A percentile compares a stretch with the other conserved stretches of the same genome.
These are phyloP conservation scores for Pseudonectria foliicola DNA, from an alignment of 2,329 filamentous ascomycete genomes.

Conservation along the genomic window DNA sequence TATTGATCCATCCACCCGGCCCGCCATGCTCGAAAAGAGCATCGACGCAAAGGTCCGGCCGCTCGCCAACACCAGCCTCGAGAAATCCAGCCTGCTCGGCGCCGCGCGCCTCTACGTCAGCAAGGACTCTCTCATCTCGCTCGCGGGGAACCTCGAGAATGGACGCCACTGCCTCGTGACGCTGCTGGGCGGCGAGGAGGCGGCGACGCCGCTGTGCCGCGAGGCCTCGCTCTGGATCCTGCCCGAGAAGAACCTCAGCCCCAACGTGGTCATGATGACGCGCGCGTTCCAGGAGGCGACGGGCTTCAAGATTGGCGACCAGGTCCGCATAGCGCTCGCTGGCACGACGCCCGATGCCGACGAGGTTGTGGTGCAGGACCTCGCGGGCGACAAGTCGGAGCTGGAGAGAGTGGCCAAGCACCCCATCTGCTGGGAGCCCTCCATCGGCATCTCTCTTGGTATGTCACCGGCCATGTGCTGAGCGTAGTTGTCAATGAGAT, in stretches of 20 bases:
- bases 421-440: constrained; percentile 29
- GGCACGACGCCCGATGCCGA: constrained; percentile 47
- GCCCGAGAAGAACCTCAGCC: constrained; percentile 55
- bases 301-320: constrained; percentile 64
- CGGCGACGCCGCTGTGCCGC: constrained; percentile 23
- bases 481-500: too few relatives aligned
- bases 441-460: constrained; percentile 29
- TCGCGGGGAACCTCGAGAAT: constrained; percentile 36
- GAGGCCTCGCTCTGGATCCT: constrained; percentile 45
- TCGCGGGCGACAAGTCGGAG: constrained; percentile 34
- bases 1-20: too few relatives aligned
- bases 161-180: constrained; percentile 37
- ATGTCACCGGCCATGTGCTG: too few relatives aligned
- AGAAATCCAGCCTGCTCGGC: constrained; percentile 35
- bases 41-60: constrained; percentile 36
- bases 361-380: constrained; percentile 54
- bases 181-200: constrained; percentile 18
- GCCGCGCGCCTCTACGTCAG: constrained; percentile 42
- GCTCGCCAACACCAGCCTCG: constrained; percentile 32
- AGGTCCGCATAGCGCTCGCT: constrained; percentile 51
- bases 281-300: constrained; percentile 66
- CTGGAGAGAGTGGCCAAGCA: constrained; percentile 24
- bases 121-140: constrained; percentile 38
- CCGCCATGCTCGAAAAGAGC: constrained; percentile 27
- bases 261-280: constrained; percentile 64